phyloP scores from a whole-genome alignment of 495 filamentous ascomycete species.

The Penicillium salamii region DNA sequence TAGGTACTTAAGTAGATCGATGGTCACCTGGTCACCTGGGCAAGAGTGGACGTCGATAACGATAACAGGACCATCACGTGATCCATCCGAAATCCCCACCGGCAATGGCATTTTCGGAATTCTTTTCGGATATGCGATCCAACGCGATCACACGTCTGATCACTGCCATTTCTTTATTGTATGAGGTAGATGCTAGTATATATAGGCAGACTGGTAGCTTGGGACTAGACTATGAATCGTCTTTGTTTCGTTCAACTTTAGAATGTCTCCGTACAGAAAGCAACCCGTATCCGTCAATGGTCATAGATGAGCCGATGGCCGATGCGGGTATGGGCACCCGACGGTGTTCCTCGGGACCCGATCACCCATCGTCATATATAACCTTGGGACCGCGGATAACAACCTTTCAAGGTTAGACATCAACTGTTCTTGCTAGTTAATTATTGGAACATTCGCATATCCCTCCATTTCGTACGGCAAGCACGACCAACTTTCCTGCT shows the following conservation, averaged over 20 bases:
- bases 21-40: no score
- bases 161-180: no score
- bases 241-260: no score
- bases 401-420: no score
- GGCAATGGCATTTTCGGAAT: background rate
- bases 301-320: constrained; percentile 15
- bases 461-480: background rate
- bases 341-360: constrained; percentile 11
- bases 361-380: constrained; percentile 16
- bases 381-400: background rate
- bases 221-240: no score
- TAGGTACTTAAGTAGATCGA: no score
- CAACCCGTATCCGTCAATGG: constrained; percentile 13
- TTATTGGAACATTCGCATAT: background rate
- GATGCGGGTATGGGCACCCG: constrained; percentile 13
- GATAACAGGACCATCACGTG: background rate
- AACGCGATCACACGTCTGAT: no score
- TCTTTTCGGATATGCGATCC: background rate
- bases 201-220: no score
- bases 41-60: no score
- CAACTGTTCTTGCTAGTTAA: no score
- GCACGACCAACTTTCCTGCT: background rate
- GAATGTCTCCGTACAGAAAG: background rate
- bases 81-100: background rate
- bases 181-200: no score